A percentile compares a stretch with the other conserved stretches of the same genome.
phyloP scores from a whole-genome alignment of 805 yeast genomes.

The Cyberlindnera meyerae region DNA sequence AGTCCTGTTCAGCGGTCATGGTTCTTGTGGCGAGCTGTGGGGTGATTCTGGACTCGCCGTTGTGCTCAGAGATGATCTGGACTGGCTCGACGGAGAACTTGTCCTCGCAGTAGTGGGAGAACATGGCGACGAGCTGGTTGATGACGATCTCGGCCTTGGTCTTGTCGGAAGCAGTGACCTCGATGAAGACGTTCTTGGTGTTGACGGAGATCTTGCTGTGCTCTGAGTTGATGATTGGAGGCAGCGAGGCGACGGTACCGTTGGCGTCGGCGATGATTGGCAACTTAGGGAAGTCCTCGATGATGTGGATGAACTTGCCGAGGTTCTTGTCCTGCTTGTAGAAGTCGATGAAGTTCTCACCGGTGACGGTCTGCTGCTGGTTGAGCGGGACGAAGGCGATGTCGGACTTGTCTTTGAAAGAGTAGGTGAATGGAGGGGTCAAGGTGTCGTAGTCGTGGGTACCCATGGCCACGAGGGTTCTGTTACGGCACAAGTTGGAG shows the following conservation, averaged over 20 bases:
- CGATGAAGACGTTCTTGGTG: conserved; percentile 86
- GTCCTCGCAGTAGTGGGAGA: conserved; percentile 76
- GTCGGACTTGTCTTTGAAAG: conserved; percentile 75
- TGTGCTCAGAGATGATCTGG: conserved; percentile 76
- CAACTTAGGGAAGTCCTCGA: conserved; percentile 80
- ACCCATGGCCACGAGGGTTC: conserved; percentile 97
- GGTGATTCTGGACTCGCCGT: conserved; percentile 64
- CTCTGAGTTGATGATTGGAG: conserved; percentile 94
- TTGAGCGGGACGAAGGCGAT: conserved; percentile 72
- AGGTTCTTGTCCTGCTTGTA: conserved; percentile 88
- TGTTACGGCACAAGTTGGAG: conserved; percentile 91
- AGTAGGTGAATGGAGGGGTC: conserved; percentile 79
- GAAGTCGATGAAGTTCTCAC: conserved; percentile 77
- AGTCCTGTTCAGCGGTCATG: conserved; percentile 69
- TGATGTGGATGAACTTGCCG: conserved; percentile 83
- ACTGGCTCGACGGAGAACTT: conserved; percentile 91
- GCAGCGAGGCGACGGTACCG: conserved; percentile 80
- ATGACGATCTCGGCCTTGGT: conserved; percentile 93
- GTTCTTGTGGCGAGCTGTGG: conserved; percentile 69
- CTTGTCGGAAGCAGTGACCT: conserved; percentile 90
- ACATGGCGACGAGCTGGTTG: conserved; percentile 92
- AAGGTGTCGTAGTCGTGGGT: conserved; percentile 90
- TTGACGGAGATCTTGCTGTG: conserved; percentile 80
- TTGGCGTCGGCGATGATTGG: conserved; percentile 84
- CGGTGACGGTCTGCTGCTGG: conserved; percentile 66